phyloP scores from a whole-genome alignment of 208 protist species.

The Leptomonas seymouri region DNA sequence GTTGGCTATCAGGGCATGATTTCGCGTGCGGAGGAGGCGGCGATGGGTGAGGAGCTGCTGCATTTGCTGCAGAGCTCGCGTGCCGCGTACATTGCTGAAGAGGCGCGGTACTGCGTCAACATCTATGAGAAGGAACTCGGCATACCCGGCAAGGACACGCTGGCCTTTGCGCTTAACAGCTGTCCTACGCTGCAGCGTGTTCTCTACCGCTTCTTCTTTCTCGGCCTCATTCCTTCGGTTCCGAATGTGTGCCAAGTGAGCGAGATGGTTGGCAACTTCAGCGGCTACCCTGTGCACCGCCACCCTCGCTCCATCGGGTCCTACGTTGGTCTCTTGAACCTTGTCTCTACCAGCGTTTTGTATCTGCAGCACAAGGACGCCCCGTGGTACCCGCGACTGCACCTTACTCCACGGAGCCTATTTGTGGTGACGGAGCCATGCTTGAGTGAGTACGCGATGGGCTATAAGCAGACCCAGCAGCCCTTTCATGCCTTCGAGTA shows the following conservation, averaged over 20 bases:
- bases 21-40: constrained; percentile 71
- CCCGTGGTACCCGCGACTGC: constrained; percentile 87
- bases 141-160: constrained; percentile 80
- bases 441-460: constrained; percentile 83
- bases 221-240: constrained; percentile 77
- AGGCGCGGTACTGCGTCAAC: constrained; percentile 91
- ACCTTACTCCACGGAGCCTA: constrained; percentile 79
- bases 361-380: constrained; percentile 81
- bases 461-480: constrained; percentile 86
- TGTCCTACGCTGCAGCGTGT: constrained; percentile 75
- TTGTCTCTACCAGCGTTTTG: constrained; percentile 83
- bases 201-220: constrained; percentile 76
- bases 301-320: constrained; percentile 80
- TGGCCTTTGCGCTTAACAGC: constrained; percentile 74
- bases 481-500: constrained; percentile 90
- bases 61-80: constrained; percentile 67
- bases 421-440: constrained; percentile 85
- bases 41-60: constrained; percentile 79
- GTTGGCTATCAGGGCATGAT: constrained; percentile 86
- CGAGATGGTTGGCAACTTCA: constrained; percentile 91
- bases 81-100: constrained; percentile 86
- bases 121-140: constrained; percentile 84
- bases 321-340: constrained; percentile 88
- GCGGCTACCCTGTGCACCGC: constrained; percentile 86
- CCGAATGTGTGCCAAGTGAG: constrained; percentile 91